Conservation (phyloP, 768 basidiomycete genomes). For the Xerocomellus chrysenteron region DNA sequence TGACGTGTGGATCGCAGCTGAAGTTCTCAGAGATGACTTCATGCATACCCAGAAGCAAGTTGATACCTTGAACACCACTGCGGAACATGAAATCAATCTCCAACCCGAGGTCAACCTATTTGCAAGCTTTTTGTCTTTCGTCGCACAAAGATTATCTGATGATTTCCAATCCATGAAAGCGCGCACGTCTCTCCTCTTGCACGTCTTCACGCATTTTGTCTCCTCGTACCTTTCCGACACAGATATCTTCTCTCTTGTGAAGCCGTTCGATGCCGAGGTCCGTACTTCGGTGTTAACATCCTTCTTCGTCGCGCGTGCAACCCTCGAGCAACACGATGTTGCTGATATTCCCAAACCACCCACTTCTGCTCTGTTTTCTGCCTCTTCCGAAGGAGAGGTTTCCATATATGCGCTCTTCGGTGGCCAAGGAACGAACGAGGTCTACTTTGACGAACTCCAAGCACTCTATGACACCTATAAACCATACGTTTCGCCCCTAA, state of each 20-base stretch:
- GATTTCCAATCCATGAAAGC: slow-evolving; percentile 52
- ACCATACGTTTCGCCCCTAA: slow-evolving; percentile 77
- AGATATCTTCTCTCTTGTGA: slow-evolving; percentile 82
- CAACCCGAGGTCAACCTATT: slow-evolving; percentile 77
- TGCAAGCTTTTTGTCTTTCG: slow-evolving; percentile 79
- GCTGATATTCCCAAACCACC: slow-evolving; percentile 58
- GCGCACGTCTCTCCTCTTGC: slow-evolving; percentile 65
- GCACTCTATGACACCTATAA: slow-evolving; percentile 87
- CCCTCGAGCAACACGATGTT: slow-evolving; percentile 58
- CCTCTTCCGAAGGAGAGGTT: slow-evolving; percentile 59
- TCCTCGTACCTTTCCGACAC: slow-evolving; percentile 64
- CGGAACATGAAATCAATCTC: slow-evolving; percentile 49
- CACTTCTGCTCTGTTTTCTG: slow-evolving; percentile 66
- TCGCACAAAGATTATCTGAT: slow-evolving; percentile 60
- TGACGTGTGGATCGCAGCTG: slow-evolving; percentile 91
- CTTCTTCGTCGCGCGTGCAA: slow-evolving; percentile 75
- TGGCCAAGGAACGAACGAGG: slow-evolving; percentile 97
- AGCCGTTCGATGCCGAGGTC: slow-evolving; percentile 69
- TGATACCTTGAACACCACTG: slow-evolving; percentile 55
- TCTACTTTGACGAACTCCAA: slow-evolving; percentile 96
- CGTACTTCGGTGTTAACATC: slow-evolving; percentile 75
- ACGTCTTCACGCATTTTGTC: slow-evolving; percentile 77
- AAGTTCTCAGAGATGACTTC: slow-evolving; percentile 90
- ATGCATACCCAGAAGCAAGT: slow-evolving; percentile 57
- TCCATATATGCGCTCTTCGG: slow-evolving; percentile 93